Conservation (phyloP, 495 filamentous ascomycete species). For the Talaromyces ruber region DNA sequence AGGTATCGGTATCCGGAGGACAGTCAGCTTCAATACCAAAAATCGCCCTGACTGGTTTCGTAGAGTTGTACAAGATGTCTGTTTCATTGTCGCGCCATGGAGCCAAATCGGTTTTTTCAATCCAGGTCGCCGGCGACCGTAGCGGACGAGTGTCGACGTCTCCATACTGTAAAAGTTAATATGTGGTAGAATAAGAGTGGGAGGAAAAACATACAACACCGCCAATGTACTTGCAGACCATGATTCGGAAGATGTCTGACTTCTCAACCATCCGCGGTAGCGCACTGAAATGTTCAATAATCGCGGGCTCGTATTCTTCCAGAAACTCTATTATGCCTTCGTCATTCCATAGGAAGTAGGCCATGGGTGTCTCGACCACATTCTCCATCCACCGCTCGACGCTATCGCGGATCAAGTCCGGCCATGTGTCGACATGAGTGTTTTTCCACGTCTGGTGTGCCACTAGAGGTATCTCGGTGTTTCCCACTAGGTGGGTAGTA, state of each 20-base stretch:
- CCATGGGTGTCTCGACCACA: conserved; percentile 8
- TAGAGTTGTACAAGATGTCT: conserved; percentile 5
- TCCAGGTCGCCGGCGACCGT: conserved; percentile 10
- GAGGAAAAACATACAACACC: conserved; percentile 7
- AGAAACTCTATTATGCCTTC: conserved; percentile 9
- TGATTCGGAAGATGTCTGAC: conserved; percentile 12
- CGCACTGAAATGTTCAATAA: conserved; percentile 5
- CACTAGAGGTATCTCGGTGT: conserved; percentile 12
- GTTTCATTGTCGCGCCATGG: conserved; percentile 8
- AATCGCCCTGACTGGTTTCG: conserved; percentile 8
- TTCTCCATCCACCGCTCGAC: conserved; percentile 11
- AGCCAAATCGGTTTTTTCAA: conserved; percentile 6
- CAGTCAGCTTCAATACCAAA: conserved; percentile 13
- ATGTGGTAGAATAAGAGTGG: not conserved
- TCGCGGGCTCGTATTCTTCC: conserved; percentile 3
- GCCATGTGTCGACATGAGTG: conserved; percentile 10
- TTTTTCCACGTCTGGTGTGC: conserved; percentile 16
- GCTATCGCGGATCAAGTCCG: conserved; percentile 6
- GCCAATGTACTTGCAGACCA: conserved; percentile 10
- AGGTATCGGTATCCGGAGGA: conserved; percentile 7
- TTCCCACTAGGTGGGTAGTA: not conserved
- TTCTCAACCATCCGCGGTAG: conserved; percentile 8
- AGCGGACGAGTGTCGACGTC: conserved; percentile 12
- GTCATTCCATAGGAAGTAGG: conserved; percentile 14
- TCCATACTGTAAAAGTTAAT: conserved; percentile 7